Conservation (phyloP, 768 basidiomycete genomes). For the Tylopilus sp. region DNA sequence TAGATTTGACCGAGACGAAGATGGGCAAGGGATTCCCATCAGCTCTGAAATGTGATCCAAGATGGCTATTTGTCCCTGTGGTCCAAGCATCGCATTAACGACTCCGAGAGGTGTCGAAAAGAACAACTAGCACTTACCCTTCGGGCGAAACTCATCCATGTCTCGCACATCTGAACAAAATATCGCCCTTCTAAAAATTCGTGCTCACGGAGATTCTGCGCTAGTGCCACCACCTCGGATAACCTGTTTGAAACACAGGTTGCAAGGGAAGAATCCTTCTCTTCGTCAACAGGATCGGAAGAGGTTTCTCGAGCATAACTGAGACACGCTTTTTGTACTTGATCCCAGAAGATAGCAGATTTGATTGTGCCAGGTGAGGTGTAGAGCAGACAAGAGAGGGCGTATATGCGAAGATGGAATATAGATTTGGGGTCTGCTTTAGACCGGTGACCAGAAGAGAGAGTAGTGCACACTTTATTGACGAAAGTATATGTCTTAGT, state of each 20-base stretch:
- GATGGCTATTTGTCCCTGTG: conserved; percentile 44
- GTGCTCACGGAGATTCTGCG: conserved; percentile 35
- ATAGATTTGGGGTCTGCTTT: conserved; percentile 18
- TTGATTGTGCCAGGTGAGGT: conserved; percentile 47
- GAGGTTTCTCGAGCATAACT: conserved; percentile 24
- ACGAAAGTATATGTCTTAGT: conserved; percentile 58
- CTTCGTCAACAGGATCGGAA: conserved; percentile 10
- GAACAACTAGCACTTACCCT: conserved; percentile 39
- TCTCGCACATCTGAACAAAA: conserved; percentile 66
- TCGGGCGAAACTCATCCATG: conserved; percentile 66
- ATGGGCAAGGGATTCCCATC: conserved; percentile 27
- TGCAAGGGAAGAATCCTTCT: conserved; percentile 27
- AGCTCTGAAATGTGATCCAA: conserved; percentile 47
- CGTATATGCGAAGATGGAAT: conserved; percentile 40
- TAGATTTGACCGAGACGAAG: conserved; percentile 1
- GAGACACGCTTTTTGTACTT: conserved; percentile 49
- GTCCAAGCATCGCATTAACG: not conserved
- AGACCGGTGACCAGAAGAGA: conserved; percentile 30
- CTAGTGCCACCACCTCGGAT: conserved; percentile 39
- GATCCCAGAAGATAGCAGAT: conserved; percentile 67
- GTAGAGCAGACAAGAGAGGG: conserved; percentile 45
- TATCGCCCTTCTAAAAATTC: conserved; percentile 46
- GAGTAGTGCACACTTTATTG: conserved; percentile 29
- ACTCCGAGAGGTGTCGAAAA: not conserved
- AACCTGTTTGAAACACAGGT: conserved; percentile 43